Conservation (phyloP, 2,329 filamentous ascomycete genomes). For the Apiospora phragmitis region DNA sequence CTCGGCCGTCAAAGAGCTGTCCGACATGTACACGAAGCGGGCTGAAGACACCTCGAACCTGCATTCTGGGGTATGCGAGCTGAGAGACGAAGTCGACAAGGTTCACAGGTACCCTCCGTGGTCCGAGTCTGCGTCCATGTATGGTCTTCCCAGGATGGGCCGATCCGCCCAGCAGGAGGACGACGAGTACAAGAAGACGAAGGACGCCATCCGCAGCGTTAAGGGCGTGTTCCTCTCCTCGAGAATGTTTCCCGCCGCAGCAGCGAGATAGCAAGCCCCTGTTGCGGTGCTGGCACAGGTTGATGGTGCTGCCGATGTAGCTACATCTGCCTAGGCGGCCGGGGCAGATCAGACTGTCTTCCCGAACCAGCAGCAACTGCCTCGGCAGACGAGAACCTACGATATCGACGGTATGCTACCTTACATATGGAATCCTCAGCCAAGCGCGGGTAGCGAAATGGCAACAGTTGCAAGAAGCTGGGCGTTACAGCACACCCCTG, state of each 20-base stretch:
- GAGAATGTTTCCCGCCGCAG: slow-evolving; percentile 64
- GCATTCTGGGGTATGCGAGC: slow-evolving; percentile 53
- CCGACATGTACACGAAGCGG: slow-evolving; percentile 43
- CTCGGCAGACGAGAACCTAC: no score
- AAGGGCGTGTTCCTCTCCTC: slow-evolving; percentile 78
- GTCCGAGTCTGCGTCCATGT: slow-evolving; percentile 42
- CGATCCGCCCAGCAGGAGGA: slow-evolving; percentile 52
- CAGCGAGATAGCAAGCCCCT: slow-evolving; percentile 28
- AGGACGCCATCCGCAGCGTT: slow-evolving; percentile 73
- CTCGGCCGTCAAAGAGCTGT: slow-evolving; percentile 42
- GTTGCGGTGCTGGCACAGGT: slow-evolving; percentile 23
- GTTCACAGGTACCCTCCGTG: slow-evolving; percentile 47
- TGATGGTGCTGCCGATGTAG: not conserved
- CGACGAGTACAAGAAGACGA: slow-evolving; percentile 72
- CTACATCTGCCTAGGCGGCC: not conserved
- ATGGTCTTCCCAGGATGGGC: slow-evolving; percentile 36
- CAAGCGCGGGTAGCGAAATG: no score
- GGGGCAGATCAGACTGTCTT: not conserved
- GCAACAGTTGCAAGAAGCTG: not conserved
- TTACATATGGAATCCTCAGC: no score
- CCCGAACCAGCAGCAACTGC: not conserved
- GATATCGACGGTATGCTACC: no score
- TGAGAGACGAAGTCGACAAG: slow-evolving; percentile 67
- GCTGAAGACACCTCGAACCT: slow-evolving; percentile 52
- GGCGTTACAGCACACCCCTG: not conserved